A percentile compares a stretch with the other conserved stretches of the same genome.
Conservation (phyloP, 306 rosid species). For the Prunus fruticosa region DNA sequence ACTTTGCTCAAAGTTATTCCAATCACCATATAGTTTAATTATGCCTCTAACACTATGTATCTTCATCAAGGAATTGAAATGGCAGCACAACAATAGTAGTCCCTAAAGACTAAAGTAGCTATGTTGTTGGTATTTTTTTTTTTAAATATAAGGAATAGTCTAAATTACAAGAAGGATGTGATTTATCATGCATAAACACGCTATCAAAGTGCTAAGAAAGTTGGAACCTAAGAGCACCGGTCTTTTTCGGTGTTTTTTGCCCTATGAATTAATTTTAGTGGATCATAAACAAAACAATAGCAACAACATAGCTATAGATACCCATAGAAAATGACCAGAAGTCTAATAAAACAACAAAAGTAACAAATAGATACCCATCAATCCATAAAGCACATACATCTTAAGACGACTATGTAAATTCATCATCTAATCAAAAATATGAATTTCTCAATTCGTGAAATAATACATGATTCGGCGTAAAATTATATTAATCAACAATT, state of each 20-base stretch:
- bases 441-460: not conserved
- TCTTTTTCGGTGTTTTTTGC: not conserved
- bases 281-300: not conserved
- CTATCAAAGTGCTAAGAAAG: no score
- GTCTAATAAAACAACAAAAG: not conserved
- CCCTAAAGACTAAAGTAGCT: not conserved
- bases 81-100: not conserved
- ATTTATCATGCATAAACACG: no score
- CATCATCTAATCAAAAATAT: no score
- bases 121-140: no score
- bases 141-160: not conserved
- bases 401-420: no score
- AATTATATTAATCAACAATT: not conserved
- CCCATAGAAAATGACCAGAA: not conserved
- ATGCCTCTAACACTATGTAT: not conserved
- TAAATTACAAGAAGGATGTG: no score
- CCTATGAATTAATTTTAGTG: not conserved
- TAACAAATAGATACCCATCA: not conserved
- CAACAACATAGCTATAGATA: no score
- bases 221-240: rapidly evolving
- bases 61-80: not conserved
- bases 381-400: not conserved
- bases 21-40: not conserved
- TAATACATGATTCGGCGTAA: not conserved
- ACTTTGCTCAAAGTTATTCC: slow-evolving; percentile 23